phyloP scores from a whole-genome alignment of 495 filamentous ascomycete genomes.

The Neurospora sp. region DNA sequence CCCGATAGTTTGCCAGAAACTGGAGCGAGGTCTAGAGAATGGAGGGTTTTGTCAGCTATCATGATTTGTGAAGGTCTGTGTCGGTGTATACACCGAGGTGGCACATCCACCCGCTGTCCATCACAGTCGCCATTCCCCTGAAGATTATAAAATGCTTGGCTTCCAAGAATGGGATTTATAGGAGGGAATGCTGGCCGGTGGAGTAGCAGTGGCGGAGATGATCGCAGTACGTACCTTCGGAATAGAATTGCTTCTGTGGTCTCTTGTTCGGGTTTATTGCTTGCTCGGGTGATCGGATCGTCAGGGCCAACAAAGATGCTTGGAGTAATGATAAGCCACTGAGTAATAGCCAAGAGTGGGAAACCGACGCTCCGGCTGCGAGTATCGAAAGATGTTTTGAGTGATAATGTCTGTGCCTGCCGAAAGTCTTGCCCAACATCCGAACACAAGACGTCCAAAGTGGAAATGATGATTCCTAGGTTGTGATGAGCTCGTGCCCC shows the following conservation, averaged over 20 bases:
- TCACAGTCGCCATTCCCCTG: background rate
- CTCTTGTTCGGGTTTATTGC: background rate
- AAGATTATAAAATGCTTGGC: background rate
- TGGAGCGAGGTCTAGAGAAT: background rate
- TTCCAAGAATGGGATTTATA: background rate
- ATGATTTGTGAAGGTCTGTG: background rate
- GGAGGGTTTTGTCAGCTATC: background rate
- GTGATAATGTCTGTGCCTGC: background rate
- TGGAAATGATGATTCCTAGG: background rate
- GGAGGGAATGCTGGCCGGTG: background rate
- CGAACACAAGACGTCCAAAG: background rate
- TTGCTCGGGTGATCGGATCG: background rate
- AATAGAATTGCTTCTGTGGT: background rate
- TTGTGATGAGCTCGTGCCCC: background rate
- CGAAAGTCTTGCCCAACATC: background rate
- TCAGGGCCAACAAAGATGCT: background rate
- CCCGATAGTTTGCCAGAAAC: background rate
- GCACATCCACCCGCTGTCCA: background rate
- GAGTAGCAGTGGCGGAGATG: background rate
- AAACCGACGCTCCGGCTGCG: background rate
- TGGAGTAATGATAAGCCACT: background rate
- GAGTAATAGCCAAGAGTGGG: background rate
- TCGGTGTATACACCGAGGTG: background rate
- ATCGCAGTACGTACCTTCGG: background rate
- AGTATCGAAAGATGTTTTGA: background rate